A percentile compares a stretch with the other conserved stretches of the same genome.
Evolutionary conservation across 148 eudicot species (phyloP).

Genomic region (Silene conica): DNA sequence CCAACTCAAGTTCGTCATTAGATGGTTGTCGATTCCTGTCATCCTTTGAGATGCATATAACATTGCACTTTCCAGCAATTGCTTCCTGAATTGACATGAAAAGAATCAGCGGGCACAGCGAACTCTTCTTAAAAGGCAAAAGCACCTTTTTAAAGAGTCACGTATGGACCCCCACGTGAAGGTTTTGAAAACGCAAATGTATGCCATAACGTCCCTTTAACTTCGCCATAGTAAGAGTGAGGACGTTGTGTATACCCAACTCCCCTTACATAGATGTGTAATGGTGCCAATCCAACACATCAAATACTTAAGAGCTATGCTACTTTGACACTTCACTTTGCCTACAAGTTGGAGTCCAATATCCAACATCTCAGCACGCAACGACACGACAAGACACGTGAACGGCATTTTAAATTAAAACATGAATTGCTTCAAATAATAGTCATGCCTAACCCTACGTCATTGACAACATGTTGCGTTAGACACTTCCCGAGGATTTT

Average conservation of each 20-base stretch:
- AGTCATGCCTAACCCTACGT: not conserved
- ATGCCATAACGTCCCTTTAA: not conserved
- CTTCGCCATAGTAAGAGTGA: not conserved
- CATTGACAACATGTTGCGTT: not conserved
- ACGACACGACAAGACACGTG: not conserved
- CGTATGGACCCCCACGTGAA: not conserved
- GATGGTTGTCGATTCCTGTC: slow-evolving; percentile 65
- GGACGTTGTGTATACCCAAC: not conserved
- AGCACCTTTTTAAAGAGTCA: not conserved
- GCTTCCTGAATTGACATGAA: slow-evolving; percentile 52
- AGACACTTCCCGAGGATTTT: no score
- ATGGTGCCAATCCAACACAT: not conserved
- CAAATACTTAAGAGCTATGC: not conserved
- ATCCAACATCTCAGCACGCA: not conserved
- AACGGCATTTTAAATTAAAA: not conserved
- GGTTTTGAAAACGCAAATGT: not conserved
- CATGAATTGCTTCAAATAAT: not conserved
- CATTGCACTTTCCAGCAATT: slow-evolving; percentile 70
- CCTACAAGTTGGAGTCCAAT: not conserved
- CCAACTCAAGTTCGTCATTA: slow-evolving; percentile 45
- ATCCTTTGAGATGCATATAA: slow-evolving; percentile 70
- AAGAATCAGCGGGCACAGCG: slow-evolving; percentile 28
- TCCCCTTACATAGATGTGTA: not conserved
- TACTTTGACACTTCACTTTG: not conserved
- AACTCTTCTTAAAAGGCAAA: not conserved